These are phyloP conservation scores for Trichoderma erinaceum DNA, from an alignment of 495 filamentous ascomycete species.

Conservation along the genomic window DNA sequence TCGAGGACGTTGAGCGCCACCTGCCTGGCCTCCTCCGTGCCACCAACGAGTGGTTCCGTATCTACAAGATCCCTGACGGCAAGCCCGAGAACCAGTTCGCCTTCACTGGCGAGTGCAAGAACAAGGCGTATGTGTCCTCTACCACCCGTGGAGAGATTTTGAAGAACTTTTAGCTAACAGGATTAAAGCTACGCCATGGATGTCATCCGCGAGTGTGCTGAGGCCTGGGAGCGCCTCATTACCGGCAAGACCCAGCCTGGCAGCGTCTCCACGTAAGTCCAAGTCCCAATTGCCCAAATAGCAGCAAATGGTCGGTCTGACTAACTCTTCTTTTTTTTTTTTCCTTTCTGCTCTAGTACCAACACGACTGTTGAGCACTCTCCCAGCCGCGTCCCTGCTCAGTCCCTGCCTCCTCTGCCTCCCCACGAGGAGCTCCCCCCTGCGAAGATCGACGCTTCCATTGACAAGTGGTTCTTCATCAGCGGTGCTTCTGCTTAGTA, in stretches of 20 bases:
- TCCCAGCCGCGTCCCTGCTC: conserved; percentile 54
- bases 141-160: not conserved
- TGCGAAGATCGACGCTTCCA: conserved; percentile 88
- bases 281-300: not conserved
- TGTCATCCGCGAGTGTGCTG: conserved; percentile 88
- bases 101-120: conserved; percentile 99
- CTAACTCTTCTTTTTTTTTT: conserved; percentile 9
- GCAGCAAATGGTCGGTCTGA: not conserved
- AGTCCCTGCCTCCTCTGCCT: conserved; percentile 65
- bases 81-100: conserved; percentile 99
- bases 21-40: conserved; percentile 92
- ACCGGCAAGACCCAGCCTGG: conserved; percentile 74
- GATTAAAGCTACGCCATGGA: conserved; percentile 73
- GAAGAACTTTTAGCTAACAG: conserved; percentile 22
- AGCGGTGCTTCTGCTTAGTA: conserved; percentile 85
- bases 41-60: conserved; percentile 99
- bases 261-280: conserved; percentile 72
- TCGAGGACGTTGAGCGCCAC: conserved; percentile 98
- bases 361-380: conserved; percentile 72
- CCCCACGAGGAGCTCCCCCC: conserved; percentile 68
- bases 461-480: conserved; percentile 99
- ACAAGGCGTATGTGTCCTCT: conserved; percentile 70
- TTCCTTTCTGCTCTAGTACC: conserved; percentile 44
- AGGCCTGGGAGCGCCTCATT: conserved; percentile 95
- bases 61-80: conserved; percentile 99